Evolutionary conservation across 305 asterid genomes (phyloP).

Genomic region (Fraxinus baroniana): DNA sequence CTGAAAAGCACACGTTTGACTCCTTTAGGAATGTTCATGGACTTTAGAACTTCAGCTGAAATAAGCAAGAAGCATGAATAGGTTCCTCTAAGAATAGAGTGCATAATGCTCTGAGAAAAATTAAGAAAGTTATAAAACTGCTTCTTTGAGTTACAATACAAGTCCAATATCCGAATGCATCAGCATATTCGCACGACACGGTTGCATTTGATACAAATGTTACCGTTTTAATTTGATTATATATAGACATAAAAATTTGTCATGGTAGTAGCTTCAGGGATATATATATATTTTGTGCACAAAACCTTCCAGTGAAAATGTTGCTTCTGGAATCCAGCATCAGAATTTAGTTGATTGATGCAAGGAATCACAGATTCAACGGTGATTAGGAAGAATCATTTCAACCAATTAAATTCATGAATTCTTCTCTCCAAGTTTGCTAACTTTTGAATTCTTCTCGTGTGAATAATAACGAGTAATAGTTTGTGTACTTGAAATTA

Average conservation of each 20-base stretch:
- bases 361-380: not conserved
- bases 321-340: not conserved
- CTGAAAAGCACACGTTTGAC: not conserved
- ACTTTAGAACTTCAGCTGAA: constrained; percentile 1
- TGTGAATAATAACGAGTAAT: not conserved
- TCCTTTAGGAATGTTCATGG: not conserved
- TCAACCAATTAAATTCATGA: not conserved
- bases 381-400: not conserved
- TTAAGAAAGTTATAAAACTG: not conserved
- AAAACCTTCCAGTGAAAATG: not conserved
- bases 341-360: not conserved
- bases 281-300: not conserved
- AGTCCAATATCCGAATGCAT: not conserved
- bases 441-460: not conserved
- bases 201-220: not conserved
- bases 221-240: not conserved
- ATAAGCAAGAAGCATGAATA: not conserved
- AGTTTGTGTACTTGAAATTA: not conserved
- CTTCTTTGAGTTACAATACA: not conserved
- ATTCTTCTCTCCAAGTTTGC: not conserved
- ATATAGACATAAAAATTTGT: not conserved
- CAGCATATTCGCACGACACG: not conserved
- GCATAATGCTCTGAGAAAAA: not conserved
- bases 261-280: not conserved
- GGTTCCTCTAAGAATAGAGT: not conserved